Base-by-base conservation (phyloP, 805 yeast genomes). In the Pichia manshurica region DNA sequence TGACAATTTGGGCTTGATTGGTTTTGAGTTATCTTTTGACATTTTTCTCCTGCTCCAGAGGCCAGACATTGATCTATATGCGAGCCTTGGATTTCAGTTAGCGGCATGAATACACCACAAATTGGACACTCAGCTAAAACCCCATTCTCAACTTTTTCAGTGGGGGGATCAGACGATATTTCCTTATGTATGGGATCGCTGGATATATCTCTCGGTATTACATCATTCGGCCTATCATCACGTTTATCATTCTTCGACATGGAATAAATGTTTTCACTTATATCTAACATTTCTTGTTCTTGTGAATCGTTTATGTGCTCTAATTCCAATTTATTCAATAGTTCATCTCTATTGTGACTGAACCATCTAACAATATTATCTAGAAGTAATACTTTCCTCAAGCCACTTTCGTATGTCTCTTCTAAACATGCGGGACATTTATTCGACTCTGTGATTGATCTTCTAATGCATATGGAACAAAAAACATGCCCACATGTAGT, bases 401-500 rank as follows among this genome's bases (percentile, higher is more conserved):
- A 64, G 53, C 77, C 76, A 42, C 90, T 79, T 51, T 86, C 90
- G 58, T 80, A 77, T 28, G 82, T 76, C 55, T 82, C 86, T 22
- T 75, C 71, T 21, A 82, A 74, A 62, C 97, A 90, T 44, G 86
- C 65, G 0, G 97, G 96, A 59, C 97, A 90, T 49, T 73, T 68
- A 17, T 76, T 74, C 28, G 75, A 77, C 34, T 64, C 65, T n/a
- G 79, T 68, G 35, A 90, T 65, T 53, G 83, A 79, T 52, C 84
- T 77, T 49, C 96, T 71, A 25, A 90, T 85, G 62, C 98, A 90
- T 13, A 81, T 72, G 0, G 96, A 87, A 64, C 98, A 90, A 62
- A 88, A 90, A 0, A 90, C 82, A 63, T 90, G 97, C 33, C 86
- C 83, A 68, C 98, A 90, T 2, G 83, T 75, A 0, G 96, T 86